Evolutionary conservation across 306 rosid species (phyloP).

Genomic region (Quercus bicolor): DNA sequence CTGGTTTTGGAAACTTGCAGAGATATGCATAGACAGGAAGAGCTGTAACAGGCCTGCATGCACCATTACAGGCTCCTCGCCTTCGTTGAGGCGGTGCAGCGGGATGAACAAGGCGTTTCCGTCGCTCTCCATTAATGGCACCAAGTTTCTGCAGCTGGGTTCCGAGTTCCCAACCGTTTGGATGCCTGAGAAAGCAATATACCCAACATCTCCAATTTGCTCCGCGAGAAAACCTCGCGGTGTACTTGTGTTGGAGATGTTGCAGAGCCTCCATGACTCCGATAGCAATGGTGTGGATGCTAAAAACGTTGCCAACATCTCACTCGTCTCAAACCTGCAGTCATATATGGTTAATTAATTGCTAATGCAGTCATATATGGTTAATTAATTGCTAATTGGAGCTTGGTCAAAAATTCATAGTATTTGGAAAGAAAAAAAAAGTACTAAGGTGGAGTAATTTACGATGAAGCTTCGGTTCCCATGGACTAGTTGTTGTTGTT

Average conservation of each 20-base stretch:
- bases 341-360: too few relatives aligned
- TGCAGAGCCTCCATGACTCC: constrained; percentile 69
- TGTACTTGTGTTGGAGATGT: neutral
- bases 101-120: constrained; percentile 36
- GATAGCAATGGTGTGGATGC: constrained; percentile 62
- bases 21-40: constrained; percentile 31
- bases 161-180: constrained; percentile 24
- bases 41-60: constrained; percentile 52
- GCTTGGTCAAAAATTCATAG: neutral
- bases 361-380: too few relatives aligned
- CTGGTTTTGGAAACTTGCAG: constrained; percentile 41
- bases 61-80: constrained; percentile 54
- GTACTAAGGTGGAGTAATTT: constrained; percentile 25
- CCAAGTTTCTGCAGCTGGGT: constrained; percentile 30
- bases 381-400: too few relatives aligned
- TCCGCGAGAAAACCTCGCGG: constrained; percentile 31
- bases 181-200: constrained; percentile 64
- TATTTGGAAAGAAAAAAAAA: neutral
- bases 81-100: constrained; percentile 31
- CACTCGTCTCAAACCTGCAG: constrained; percentile 70
- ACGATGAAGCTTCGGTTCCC: constrained; percentile 69
- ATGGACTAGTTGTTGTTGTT: constrained; percentile 23
- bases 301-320: constrained; percentile 61
- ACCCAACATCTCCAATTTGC: constrained; percentile 40
- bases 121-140: constrained; percentile 28